Evolutionary conservation across 345 rosid species (phyloP), one percentile per base, ranked within the genome.

Genomic region (Eucalyptus camaldulensis): DNA sequence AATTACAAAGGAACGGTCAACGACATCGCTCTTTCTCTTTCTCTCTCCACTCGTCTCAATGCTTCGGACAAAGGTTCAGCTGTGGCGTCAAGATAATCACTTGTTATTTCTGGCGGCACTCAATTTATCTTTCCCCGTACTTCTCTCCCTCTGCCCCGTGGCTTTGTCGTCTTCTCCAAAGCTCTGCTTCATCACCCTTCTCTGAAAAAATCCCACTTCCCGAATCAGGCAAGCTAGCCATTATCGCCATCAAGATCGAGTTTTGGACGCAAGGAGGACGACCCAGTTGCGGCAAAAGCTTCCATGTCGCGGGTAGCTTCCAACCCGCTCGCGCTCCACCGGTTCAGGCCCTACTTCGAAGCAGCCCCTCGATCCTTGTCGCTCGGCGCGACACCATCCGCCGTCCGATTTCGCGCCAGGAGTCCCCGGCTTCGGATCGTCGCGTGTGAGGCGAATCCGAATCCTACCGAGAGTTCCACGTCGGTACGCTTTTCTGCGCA

Each of bases 371-470:
- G 89, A 11, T 76, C 89, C 8, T 88, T 90, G 1, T 86, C 13
- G 3, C 88, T 80, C 8, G 87, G 56, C 37, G 85, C 19, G 86
- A 8, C 86, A 49, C 91, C 86, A 29, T 40, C 91, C 33, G 85
- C 89, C 49, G 80, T 81, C 37, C 88, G 19, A 49, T 60, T 43
- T 47, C 91, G 13, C 49, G 89, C 60, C 76, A 24, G 58, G 33
- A 53, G 45, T 49, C 93, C 89, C 87, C 47, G 62, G 80, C 91
- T 92, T 72, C 92, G 88, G 76, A 58, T 89, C 45, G 44, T 92
- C 9, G 92, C 93, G 80, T 93, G 95, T 90, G 93, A 92, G 85
- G 87, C 91, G 21, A 91, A 93, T 87, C 94, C 94, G 11, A 44
- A 69, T 47, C 90, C 54, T 62, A 80, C 92, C 12, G 93, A 91